Conservation (phyloP, 169 alveolate genomes). For the Haemoproteus tartakovskyi region DNA sequence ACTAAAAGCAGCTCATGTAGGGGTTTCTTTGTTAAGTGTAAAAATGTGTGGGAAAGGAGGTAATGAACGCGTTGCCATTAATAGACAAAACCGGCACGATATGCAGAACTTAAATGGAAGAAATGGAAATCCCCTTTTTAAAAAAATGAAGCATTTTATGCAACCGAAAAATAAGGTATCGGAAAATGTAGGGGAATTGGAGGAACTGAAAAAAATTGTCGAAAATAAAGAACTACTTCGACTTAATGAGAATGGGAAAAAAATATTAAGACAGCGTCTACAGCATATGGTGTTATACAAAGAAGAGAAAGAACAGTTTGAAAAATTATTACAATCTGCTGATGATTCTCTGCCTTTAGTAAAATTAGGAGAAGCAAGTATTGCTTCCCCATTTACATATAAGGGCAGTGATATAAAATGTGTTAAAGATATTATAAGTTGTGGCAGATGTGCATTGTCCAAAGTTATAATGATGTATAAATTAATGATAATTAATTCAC, state of each 20-base stretch:
- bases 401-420: slow-evolving; percentile 89
- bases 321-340: slow-evolving; percentile 69
- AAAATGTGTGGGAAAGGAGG: slow-evolving; percentile 69
- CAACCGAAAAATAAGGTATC: too few relatives aligned
- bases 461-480: slow-evolving; percentile 95
- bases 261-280: too few relatives aligned
- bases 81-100: too few relatives aligned
- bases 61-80: slow-evolving; percentile 39
- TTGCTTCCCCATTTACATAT: slow-evolving; percentile 98
- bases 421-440: slow-evolving; percentile 86
- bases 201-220: too few relatives aligned
- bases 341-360: slow-evolving; percentile 81
- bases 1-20: slow-evolving; percentile 95
- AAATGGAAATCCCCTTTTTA: not conserved
- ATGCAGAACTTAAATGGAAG: slow-evolving; percentile 31
- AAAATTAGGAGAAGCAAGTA: slow-evolving; percentile 96
- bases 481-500: slow-evolving; percentile 92
- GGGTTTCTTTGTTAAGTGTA: slow-evolving; percentile 91
- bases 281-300: slow-evolving; percentile 45
- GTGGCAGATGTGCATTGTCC: slow-evolving; percentile 94
- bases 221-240: too few relatives aligned
- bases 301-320: slow-evolving; percentile 30
- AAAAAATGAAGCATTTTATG: too few relatives aligned
- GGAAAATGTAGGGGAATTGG: too few relatives aligned
- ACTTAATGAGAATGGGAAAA: too few relatives aligned